Evolutionary conservation across 1,284 basidiomycete genomes (phyloP), one percentile per base, ranked within the genome.

Genomic region (Coriolopsis trogii): DNA sequence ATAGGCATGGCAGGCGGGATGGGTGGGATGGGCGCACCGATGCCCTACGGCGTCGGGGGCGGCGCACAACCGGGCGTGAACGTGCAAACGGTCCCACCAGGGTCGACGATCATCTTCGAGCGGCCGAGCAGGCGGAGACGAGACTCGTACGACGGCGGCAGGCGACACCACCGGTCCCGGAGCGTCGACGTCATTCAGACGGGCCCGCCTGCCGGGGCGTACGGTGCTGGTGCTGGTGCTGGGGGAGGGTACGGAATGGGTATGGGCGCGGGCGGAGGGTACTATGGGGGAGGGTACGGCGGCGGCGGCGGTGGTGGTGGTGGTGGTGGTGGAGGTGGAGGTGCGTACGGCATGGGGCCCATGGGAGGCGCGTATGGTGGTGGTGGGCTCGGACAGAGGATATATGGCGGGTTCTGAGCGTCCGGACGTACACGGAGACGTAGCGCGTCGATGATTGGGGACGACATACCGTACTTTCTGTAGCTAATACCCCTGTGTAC

Each of bases 21-120:
- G 24, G 45, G 38, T 4, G 44, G 42, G 1, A 29, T n/a, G 1
- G 38, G 23, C 18, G 20, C 30, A 16, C 26, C 30, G 20, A 25
- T 15, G 10, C 9, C 33, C n/a, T 4, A 4, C n/a, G 40, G 31
- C 5, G 39, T 16, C 15, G 28, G 34, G 16, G 36, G 16, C 25
- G 21, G n/a, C n/a, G n/a, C n/a, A n/a, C 33, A 34, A 18, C 33
- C 41, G 20, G 20, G 20, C 36, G 23, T 44, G 50, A 44, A 46
- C 56, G 52, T 47, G 20, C 55, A 44, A 36, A 49, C 18, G 28
- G 46, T 50, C n/a, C 51, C 49, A 2, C 45, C 51, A 3, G 59
- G 59, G 12, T 53, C 61, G 41, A 60, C 63, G 21, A 54, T 64
- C 46, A 53, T 64, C 42, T 23, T 62, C 20, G 28, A 49, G n/a